phyloP scores from a whole-genome alignment of 2,329 filamentous ascomycete genomes.

The Penicillium sclerotigenum region DNA sequence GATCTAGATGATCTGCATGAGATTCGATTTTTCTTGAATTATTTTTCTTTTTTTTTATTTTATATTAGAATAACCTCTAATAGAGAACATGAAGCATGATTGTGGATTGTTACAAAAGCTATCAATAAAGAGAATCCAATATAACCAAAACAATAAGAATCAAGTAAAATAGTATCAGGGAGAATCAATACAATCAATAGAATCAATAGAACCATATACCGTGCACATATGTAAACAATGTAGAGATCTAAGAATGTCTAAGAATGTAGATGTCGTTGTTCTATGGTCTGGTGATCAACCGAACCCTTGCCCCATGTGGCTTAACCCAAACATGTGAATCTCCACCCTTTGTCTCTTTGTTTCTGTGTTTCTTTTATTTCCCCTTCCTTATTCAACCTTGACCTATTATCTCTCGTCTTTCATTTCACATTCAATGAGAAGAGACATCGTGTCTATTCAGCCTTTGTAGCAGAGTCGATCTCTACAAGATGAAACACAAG shows the following conservation, averaged over 20 bases:
- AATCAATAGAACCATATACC: not conserved
- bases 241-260: not conserved
- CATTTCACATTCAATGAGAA: not conserved
- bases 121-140: not conserved
- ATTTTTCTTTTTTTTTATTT: not conserved
- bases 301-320: conserved; percentile 19
- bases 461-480: conserved; percentile 12
- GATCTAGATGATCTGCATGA: not conserved
- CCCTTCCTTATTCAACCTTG: conserved; percentile 3
- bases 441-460: not conserved
- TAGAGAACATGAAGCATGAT: not conserved
- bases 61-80: not conserved
- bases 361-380: not conserved
- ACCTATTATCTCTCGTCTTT: not conserved
- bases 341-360: conserved; percentile 13
- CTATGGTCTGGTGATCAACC: conserved; percentile 16
- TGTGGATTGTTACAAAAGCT: not conserved
- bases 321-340: conserved; percentile 13
- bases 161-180: not conserved
- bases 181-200: not conserved
- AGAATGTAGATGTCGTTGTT: conserved; percentile 12
- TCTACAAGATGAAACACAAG: conserved; percentile 32
- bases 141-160: not conserved
- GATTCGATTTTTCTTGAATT: not conserved
- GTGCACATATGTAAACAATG: not conserved